Evolutionary conservation across 192 early-diverging fungal species (phyloP).

Genomic region (Coemansia sp.): DNA sequence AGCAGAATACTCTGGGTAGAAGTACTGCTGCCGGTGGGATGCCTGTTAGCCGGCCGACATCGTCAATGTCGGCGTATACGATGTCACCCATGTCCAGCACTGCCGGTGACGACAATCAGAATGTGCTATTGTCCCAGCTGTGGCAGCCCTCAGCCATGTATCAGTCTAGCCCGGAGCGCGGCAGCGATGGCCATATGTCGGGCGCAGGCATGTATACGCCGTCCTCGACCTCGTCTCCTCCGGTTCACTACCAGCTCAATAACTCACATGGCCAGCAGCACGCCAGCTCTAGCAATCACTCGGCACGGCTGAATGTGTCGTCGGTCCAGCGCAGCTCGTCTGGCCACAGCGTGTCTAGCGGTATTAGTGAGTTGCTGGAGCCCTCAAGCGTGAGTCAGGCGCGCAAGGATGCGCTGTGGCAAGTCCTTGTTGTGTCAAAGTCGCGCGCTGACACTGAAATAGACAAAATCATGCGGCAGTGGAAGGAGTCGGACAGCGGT

Average conservation of each 20-base stretch:
- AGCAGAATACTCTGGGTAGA: slow-evolving; percentile 16
- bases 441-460: slow-evolving; percentile 54
- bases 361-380: slow-evolving; percentile 57
- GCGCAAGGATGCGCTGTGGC: slow-evolving; percentile 56
- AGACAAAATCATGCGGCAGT: slow-evolving; percentile 53
- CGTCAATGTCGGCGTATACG: slow-evolving; percentile 52
- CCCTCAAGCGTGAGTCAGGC: slow-evolving; percentile 54
- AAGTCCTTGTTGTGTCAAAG: slow-evolving; percentile 54
- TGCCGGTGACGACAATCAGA: slow-evolving; percentile 35
- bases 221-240: slow-evolving; percentile 50
- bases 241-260: slow-evolving; percentile 29
- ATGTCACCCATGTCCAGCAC: slow-evolving; percentile 55
- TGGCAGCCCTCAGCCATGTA: slow-evolving; percentile 35
- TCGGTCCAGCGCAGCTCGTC: slow-evolving; percentile 54
- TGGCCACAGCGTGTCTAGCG: slow-evolving; percentile 52
- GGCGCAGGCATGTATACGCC: slow-evolving; percentile 33
- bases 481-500: slow-evolving; percentile 47
- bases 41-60: slow-evolving; percentile 36
- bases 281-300: slow-evolving; percentile 27
- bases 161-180: slow-evolving; percentile 48
- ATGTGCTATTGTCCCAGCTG: slow-evolving; percentile 14
- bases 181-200: slow-evolving; percentile 12
- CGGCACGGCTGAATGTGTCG: slow-evolving; percentile 40
- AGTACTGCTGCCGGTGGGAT: slow-evolving; percentile 13
- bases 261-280: slow-evolving; percentile 10